phyloP scores from a whole-genome alignment of 257 asterid genomes.

The Cordia subcordata region DNA sequence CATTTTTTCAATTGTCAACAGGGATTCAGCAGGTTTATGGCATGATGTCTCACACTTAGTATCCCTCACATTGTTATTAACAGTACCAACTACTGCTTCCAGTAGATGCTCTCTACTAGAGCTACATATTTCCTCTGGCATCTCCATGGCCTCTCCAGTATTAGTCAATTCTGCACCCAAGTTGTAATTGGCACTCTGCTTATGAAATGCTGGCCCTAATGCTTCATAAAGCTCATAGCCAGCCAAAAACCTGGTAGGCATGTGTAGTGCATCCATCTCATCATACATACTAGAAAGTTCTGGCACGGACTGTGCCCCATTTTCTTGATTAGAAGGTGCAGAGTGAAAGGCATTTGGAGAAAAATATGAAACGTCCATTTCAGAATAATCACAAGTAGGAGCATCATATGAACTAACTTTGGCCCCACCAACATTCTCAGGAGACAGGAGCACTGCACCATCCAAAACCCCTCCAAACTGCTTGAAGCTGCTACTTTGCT shows the following conservation, averaged over 20 bases:
- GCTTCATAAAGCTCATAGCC: slow-evolving; percentile 92
- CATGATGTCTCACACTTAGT: slow-evolving; percentile 36
- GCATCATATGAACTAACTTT: slow-evolving; percentile 23
- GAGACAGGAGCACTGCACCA: no score
- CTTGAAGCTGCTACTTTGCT: slow-evolving; percentile 23
- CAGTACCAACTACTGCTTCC: slow-evolving; percentile 87
- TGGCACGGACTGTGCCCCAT: slow-evolving; percentile 13
- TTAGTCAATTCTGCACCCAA: slow-evolving; percentile 39
- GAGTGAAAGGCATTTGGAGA: slow-evolving; percentile 29
- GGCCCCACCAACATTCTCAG: slow-evolving; percentile 26
- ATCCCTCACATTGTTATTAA: no score
- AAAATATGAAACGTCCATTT: slow-evolving; percentile 20
- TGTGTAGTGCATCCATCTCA: slow-evolving; percentile 19
- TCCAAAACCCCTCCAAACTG: slow-evolving; percentile 27
- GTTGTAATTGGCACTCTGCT: slow-evolving; percentile 26
- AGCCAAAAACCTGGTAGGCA: slow-evolving; percentile 57
- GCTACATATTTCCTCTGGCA: slow-evolving; percentile 52
- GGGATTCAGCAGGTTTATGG: no score
- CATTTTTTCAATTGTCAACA: slow-evolving; percentile 55
- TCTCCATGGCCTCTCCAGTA: slow-evolving; percentile 49
- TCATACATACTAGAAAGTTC: slow-evolving; percentile 23
- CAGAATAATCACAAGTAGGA: slow-evolving; percentile 26
- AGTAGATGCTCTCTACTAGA: slow-evolving; percentile 62
- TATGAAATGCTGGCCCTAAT: slow-evolving; percentile 63
- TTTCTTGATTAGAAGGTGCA: slow-evolving; percentile 27